phyloP scores from a whole-genome alignment of 164 flowering plant species.

The Stephania yunnanensis region DNA sequence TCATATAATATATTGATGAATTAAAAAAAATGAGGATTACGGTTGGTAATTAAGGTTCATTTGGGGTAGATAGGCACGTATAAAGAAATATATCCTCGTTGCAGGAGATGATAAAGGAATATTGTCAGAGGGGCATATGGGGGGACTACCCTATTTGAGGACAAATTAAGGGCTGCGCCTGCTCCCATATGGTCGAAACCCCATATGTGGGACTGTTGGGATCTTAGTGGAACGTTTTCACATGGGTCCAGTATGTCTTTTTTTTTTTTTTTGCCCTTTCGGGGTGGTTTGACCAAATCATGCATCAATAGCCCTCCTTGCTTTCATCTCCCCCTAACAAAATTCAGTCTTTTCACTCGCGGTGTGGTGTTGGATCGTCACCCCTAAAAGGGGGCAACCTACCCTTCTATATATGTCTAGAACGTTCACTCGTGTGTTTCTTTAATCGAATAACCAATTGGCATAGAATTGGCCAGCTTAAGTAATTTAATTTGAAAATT shows the following conservation, averaged over 20 bases:
- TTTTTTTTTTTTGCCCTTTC: not conserved
- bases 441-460: not conserved
- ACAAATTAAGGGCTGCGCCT: not conserved
- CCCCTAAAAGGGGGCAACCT: not conserved
- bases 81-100: too few relatives aligned
- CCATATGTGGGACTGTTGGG: slow-evolving; percentile 3
- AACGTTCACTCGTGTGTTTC: not conserved
- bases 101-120: not conserved
- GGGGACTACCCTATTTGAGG: slow-evolving; percentile 6
- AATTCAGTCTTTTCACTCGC: not conserved
- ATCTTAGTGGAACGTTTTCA: slow-evolving; percentile 5
- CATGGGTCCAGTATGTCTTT: slow-evolving; percentile 2
- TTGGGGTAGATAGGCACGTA: too few relatives aligned
- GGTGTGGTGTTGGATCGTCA: not conserved
- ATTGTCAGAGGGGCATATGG: slow-evolving; percentile 7
- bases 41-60: too few relatives aligned
- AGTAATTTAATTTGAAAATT: too few relatives aligned
- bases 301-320: not conserved
- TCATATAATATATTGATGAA: too few relatives aligned
- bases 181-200: not conserved
- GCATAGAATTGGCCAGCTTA: not conserved
- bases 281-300: not conserved
- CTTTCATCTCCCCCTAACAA: not conserved
- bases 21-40: too few relatives aligned
- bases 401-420: not conserved